These are phyloP conservation scores for Trypethelium eluteriae DNA, from an alignment of 495 filamentous ascomycete species.

Conservation along the genomic window DNA sequence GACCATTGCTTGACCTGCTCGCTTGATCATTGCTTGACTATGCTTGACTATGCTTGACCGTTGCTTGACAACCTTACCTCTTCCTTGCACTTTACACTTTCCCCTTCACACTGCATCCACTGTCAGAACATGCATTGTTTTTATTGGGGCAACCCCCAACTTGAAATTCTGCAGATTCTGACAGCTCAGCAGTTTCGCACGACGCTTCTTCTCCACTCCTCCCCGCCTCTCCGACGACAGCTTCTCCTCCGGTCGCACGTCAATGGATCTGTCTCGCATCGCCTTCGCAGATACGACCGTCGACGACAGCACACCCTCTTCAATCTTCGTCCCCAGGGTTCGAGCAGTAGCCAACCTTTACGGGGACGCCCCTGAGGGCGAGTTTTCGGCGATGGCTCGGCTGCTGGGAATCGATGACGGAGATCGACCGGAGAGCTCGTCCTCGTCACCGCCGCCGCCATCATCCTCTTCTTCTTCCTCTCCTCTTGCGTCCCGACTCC, in stretches of 20 bases:
- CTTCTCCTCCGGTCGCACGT: background rate
- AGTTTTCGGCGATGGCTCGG: background rate
- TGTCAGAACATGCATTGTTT: background rate
- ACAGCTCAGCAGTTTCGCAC: background rate
- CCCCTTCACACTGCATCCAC: background rate
- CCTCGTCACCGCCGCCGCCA: too few species aligned
- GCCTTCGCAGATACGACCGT: background rate
- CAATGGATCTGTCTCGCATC: too few species aligned
- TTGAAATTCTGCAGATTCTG: background rate
- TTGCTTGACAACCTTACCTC: too few species aligned
- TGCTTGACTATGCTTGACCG: too few species aligned
- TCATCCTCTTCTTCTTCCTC: too few species aligned
- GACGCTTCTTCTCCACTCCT: background rate
- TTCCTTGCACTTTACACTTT: background rate
- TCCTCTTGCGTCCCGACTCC: too few species aligned
- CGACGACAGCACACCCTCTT: background rate
- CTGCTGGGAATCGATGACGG: background rate
- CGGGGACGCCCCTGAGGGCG: background rate
- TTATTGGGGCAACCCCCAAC: background rate
- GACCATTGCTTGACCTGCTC: too few species aligned
- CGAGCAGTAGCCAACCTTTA: background rate
- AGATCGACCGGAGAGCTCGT: background rate
- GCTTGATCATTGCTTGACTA: too few species aligned
- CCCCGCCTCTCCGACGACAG: background rate
- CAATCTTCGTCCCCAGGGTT: background rate